Evolutionary conservation across 106 monocot genomes (phyloP).

Genomic region (Acorus gramineus): DNA sequence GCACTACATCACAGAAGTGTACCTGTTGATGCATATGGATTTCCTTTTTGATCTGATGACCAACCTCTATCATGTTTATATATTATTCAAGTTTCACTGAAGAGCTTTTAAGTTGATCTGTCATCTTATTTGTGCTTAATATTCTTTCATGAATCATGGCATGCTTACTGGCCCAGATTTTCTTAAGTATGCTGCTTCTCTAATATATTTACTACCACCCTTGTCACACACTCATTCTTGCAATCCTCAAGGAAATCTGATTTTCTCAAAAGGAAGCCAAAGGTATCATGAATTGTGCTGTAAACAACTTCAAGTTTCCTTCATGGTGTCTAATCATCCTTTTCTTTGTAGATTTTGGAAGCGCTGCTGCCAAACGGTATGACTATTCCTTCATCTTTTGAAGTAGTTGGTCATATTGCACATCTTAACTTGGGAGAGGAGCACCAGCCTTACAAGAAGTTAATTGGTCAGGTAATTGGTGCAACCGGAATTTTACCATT

Average conservation of each 20-base stretch:
- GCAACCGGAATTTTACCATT: not conserved
- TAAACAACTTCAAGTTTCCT: too few relatives aligned
- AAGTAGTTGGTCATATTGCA: slow-evolving; percentile 91
- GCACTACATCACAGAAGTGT: too few relatives aligned
- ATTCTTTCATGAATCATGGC: not conserved
- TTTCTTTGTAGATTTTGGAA: slow-evolving; percentile 46
- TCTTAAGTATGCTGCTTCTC: not conserved
- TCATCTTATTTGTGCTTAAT: too few relatives aligned
- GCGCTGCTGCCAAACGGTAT: slow-evolving; percentile 65
- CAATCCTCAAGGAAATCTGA: too few relatives aligned
- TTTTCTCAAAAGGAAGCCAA: too few relatives aligned
- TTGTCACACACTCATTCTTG: too few relatives aligned
- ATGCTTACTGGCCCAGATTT: not conserved
- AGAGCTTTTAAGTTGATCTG: too few relatives aligned
- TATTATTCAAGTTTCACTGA: too few relatives aligned
- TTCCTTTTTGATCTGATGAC: not conserved
- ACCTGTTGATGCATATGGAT: not conserved
- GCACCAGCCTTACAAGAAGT: slow-evolving; percentile 69
- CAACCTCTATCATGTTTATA: too few relatives aligned
- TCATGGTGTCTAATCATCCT: not conserved
- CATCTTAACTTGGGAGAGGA: slow-evolving; percentile 90
- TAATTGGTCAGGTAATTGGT: slow-evolving; percentile 77
- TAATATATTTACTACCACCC: too few relatives aligned
- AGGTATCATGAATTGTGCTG: too few relatives aligned
- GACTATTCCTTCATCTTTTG: slow-evolving; percentile 73